Conservation (phyloP, 176 grass and related monocot genomes). For the Eleusine coracana region DNA sequence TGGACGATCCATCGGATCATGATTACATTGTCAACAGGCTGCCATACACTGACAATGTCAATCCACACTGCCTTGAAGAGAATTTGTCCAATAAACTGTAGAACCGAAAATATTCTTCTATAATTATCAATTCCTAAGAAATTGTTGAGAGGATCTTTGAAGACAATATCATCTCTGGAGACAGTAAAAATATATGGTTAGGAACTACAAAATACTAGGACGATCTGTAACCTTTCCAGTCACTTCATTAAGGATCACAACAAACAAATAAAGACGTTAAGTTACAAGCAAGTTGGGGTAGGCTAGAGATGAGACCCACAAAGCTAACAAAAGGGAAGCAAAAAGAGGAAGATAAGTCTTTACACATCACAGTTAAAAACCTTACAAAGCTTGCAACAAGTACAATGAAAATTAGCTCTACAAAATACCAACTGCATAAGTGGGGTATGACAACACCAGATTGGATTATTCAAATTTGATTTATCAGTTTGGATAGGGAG, state of each 20-base stretch:
- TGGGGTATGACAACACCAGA: neutral
- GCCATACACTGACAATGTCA: constrained; percentile 80
- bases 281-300: too few species aligned
- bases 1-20: constrained; percentile 91
- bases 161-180: constrained; percentile 88
- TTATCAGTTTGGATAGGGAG: neutral
- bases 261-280: too few species aligned
- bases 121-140: constrained; percentile 72
- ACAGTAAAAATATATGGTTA: constrained; percentile 25
- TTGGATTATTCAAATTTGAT: neutral
- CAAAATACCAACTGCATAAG: neutral
- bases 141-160: constrained; percentile 87
- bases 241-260: neutral
- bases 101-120: constrained; percentile 73
- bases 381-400: neutral
- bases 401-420: neutral
- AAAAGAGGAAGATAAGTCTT: too few species aligned
- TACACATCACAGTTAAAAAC: neutral
- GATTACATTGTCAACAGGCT: constrained; percentile 70
- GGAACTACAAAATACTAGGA: neutral
- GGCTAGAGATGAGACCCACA: too few species aligned
- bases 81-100: constrained; percentile 58
- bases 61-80: constrained; percentile 86
- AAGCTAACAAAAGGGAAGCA: too few species aligned
- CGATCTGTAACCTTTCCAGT: neutral